A percentile compares a stretch with the other conserved stretches of the same genome.
phyloP scores from a whole-genome alignment of 2,329 filamentous ascomycete genomes.

The Epichloe scottii region DNA sequence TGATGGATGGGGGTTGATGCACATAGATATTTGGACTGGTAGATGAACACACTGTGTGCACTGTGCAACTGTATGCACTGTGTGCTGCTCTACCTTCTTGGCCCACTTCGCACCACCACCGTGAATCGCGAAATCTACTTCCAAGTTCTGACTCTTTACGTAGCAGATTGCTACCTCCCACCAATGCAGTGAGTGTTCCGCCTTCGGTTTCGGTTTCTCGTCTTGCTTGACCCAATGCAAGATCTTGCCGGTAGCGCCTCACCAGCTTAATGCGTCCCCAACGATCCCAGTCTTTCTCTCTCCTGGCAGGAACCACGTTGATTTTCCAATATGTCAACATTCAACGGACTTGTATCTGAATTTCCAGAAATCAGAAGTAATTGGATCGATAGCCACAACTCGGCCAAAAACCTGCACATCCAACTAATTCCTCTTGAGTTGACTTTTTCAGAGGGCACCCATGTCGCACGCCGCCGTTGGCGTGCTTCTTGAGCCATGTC shows the following conservation, averaged over 20 bases:
- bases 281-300: not conserved
- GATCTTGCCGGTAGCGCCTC: not conserved
- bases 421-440: constrained; percentile 33
- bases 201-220: no score
- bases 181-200: no score
- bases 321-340: constrained; percentile 54
- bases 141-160: no score
- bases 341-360: constrained; percentile 58
- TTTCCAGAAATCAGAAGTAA: constrained; percentile 66
- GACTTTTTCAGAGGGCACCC: constrained; percentile 63
- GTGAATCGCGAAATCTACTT: not conserved
- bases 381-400: constrained; percentile 5
- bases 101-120: not conserved
- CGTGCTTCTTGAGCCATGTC: constrained; percentile 83
- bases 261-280: not conserved
- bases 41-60: no score
- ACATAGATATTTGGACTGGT: no score
- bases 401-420: not conserved
- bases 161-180: no score
- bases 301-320: not conserved
- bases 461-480: constrained; percentile 49
- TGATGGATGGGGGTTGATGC: no score
- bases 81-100: no score
- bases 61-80: no score
- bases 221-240: not conserved